Percentiles rank a stretch among this genome's conserved stretches.
Conservation (phyloP, 2,329 filamentous ascomycete species). For the Alternaria arborescens region DNA sequence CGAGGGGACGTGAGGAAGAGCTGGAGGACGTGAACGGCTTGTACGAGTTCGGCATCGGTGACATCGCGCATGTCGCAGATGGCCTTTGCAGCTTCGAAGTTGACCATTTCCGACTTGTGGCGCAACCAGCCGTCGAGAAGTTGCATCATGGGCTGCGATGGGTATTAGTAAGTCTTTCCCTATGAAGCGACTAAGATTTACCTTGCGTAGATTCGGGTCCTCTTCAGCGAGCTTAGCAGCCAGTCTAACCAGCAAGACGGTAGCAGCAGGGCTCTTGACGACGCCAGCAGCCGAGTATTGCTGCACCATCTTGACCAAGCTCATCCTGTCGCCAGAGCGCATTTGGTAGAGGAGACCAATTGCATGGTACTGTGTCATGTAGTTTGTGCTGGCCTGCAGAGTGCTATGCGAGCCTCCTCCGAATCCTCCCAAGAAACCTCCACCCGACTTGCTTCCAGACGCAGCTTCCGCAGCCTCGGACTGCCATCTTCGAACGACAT, state of each 20-base stretch:
- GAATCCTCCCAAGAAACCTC: constrained; percentile 91
- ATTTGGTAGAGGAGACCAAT: constrained; percentile 98
- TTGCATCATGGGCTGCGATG: constrained; percentile 82
- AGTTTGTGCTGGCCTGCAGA: constrained; percentile 79
- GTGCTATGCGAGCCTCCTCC: constrained; percentile 78
- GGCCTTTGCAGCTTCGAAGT: constrained; percentile 98
- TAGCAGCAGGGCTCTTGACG: constrained; percentile 92
- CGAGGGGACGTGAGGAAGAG: constrained; percentile 95
- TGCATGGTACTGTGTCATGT: constrained; percentile 98
- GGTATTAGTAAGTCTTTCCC: constrained; percentile 17
- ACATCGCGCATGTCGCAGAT: constrained; percentile 96
- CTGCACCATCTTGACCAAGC: constrained; percentile 99
- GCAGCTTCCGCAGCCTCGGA: constrained; percentile 98
- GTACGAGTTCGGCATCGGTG: constrained; percentile 87
- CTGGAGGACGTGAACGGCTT: constrained; percentile 94
- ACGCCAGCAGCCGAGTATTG: constrained; percentile 92
- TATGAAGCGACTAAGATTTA: constrained; percentile 3
- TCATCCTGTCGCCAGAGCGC: constrained; percentile 97
- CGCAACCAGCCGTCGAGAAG: constrained; percentile 95
- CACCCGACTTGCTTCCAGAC: constrained; percentile 84
- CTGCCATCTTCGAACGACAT: constrained; percentile 97
- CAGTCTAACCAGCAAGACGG: constrained; percentile 89
- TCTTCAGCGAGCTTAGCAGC: constrained; percentile 95
- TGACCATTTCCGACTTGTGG: constrained; percentile 93
- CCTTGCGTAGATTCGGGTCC: constrained; percentile 81